phyloP scores from a whole-genome alignment of 2,329 filamentous ascomycete genomes.

The Calonectria honghensis region DNA sequence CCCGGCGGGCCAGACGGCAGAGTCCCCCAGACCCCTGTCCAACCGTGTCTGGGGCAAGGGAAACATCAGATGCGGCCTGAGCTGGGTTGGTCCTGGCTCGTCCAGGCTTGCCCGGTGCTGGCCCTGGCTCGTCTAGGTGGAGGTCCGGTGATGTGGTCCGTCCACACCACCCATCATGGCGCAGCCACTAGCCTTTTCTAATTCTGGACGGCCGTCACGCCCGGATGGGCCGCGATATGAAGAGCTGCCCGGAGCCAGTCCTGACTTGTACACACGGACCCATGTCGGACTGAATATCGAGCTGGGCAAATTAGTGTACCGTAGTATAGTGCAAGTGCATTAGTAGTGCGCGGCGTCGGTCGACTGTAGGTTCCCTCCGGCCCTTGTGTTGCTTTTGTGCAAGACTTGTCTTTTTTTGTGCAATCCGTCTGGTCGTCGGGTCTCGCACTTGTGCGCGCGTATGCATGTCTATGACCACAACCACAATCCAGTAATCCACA shows the following conservation, averaged over 20 bases:
- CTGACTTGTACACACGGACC: conserved; percentile 50
- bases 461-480: conserved; percentile 36
- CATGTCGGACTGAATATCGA: conserved; percentile 56
- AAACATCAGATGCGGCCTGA: conserved; percentile 54
- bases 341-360: conserved; percentile 28
- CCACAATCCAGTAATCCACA: conserved; percentile 40
- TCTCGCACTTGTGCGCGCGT: conserved; percentile 37
- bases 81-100: conserved; percentile 47
- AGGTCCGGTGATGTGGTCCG: conserved; percentile 42
- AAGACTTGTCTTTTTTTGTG: conserved; percentile 35
- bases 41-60: conserved; percentile 56
- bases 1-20: conserved; percentile 56
- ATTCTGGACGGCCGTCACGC: conserved; percentile 58
- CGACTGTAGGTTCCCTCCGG: conserved; percentile 31
- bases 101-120: conserved; percentile 42
- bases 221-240: conserved; percentile 57
- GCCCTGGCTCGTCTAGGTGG: conserved; percentile 41
- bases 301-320: conserved; percentile 55
- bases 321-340: conserved; percentile 44
- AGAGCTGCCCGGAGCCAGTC: conserved; percentile 48
- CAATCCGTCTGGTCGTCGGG: conserved; percentile 22
- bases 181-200: conserved; percentile 60
- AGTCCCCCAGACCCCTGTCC: conserved; percentile 54
- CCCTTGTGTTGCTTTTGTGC: conserved; percentile 42
- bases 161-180: conserved; percentile 58